phyloP scores from a whole-genome alignment of 2,329 filamentous ascomycete genomes.

The Davidsoniella neocaledoniae region DNA sequence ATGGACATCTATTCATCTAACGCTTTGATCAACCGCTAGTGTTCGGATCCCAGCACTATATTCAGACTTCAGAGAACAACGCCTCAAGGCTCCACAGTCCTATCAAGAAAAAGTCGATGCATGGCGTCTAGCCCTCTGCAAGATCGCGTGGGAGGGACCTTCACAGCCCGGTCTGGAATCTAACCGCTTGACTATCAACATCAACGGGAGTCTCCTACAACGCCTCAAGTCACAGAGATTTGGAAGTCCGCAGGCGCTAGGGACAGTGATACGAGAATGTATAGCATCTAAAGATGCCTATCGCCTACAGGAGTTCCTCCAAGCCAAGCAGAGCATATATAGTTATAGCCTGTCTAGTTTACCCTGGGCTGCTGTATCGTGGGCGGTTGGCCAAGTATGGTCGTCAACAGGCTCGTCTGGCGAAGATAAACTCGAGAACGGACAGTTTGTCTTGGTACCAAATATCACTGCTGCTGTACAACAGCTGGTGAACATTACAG shows the following conservation, averaged over 20 bases:
- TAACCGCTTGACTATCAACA: conserved; percentile 34
- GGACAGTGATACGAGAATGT: conserved; percentile 61
- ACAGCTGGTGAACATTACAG: conserved; percentile 30
- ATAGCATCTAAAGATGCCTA: conserved; percentile 53
- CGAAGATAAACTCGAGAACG: conserved; percentile 40
- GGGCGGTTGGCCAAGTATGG: conserved; percentile 58
- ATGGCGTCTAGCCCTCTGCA: conserved; percentile 61
- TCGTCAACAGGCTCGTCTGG: conserved; percentile 31
- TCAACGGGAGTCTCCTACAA: conserved; percentile 47
- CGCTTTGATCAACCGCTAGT: conserved; percentile 25
- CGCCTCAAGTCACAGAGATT: conserved; percentile 61
- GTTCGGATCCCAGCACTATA: conserved; percentile 71
- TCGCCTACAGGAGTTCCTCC: conserved; percentile 50
- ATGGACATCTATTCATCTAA: background rate
- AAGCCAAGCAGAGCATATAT: conserved; percentile 53
- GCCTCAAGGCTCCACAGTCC: conserved; percentile 65
- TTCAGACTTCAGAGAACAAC: conserved; percentile 65
- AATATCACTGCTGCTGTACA: conserved; percentile 45
- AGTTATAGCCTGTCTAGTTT: conserved; percentile 47
- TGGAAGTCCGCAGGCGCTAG: conserved; percentile 66
- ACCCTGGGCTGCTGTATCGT: conserved; percentile 54
- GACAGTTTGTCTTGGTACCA: conserved; percentile 47
- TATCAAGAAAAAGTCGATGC: conserved; percentile 65
- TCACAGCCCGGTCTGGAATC: conserved; percentile 26
- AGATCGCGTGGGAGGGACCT: conserved; percentile 46